Percentiles rank a stretch among this genome's conserved stretches.
Evolutionary conservation across 805 yeast species (phyloP).

Genomic region (Candida easanensis): DNA sequence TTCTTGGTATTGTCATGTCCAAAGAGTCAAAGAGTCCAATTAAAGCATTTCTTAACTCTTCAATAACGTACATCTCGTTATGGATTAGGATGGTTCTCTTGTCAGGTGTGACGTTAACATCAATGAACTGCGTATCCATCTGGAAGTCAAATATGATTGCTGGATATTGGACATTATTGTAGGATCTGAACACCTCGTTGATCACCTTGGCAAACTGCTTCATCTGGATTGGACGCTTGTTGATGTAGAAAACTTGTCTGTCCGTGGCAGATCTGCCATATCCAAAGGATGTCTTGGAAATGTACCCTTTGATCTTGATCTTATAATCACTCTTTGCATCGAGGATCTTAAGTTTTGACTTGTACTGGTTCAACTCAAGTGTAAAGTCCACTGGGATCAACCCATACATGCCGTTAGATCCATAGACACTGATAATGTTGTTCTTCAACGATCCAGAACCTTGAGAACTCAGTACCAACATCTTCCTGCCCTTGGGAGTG

Average conservation of each 20-base stretch:
- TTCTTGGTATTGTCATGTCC: slow-evolving; percentile 32
- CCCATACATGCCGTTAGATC: slow-evolving; percentile 60
- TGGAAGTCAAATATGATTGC: slow-evolving; percentile 59
- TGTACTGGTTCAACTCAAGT: slow-evolving; percentile 34
- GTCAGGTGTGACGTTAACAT: slow-evolving; percentile 90
- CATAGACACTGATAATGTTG: slow-evolving; percentile 67
- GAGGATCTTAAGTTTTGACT: slow-evolving; percentile 14
- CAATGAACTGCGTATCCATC: slow-evolving; percentile 53
- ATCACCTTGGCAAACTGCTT: slow-evolving; percentile 54
- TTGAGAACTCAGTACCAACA: slow-evolving; percentile 55
- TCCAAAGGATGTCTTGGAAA: slow-evolving; percentile 80
- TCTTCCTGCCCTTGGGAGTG: slow-evolving; percentile 45
- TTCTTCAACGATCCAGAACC: slow-evolving; percentile 47
- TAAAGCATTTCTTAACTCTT: slow-evolving; percentile 51
- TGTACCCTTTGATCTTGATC: slow-evolving; percentile 50
- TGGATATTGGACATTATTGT: slow-evolving; percentile 74
- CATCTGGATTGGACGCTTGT: slow-evolving; percentile 68
- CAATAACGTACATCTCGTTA: slow-evolving; percentile 59
- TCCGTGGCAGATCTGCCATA: slow-evolving; percentile 70
- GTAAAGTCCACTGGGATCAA: slow-evolving; percentile 47
- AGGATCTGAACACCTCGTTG: slow-evolving; percentile 71
- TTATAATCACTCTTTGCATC: slow-evolving; percentile 27
- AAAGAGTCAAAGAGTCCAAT: slow-evolving; percentile 41
- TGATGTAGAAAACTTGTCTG: slow-evolving; percentile 72
- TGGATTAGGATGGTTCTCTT: slow-evolving; percentile 71